Evolutionary conservation across 2,329 filamentous ascomycete species (phyloP).

Genomic region (Paecilomyces fulvus): DNA sequence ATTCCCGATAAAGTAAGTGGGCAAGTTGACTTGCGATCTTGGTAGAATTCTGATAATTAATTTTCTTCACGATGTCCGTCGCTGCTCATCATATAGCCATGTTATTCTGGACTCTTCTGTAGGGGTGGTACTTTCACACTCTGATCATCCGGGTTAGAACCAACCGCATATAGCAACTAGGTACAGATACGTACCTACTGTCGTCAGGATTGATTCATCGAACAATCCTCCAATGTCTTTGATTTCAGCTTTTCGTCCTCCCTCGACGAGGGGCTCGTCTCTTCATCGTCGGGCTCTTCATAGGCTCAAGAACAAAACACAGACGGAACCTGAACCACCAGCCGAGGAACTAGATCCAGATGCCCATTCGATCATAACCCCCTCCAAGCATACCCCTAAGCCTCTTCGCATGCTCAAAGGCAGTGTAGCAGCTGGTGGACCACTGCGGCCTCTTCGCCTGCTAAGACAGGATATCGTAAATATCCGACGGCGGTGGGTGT

Average conservation of each 20-base stretch:
- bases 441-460: conserved; percentile 46
- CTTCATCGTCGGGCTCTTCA: conserved; percentile 15
- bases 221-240: conserved; percentile 14
- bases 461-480: conserved; percentile 43
- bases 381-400: conserved; percentile 29
- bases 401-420: conserved; percentile 20
- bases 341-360: conserved; percentile 14
- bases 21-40: neutral
- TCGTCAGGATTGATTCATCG: neutral
- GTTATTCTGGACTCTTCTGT: neutral
- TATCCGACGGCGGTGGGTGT: conserved; percentile 40
- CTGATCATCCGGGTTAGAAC: neutral
- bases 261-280: conserved; percentile 19
- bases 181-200: neutral
- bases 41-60: neutral
- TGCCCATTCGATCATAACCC: conserved; percentile 29
- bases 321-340: conserved; percentile 6
- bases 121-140: neutral
- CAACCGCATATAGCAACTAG: neutral
- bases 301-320: conserved; percentile 10
- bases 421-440: conserved; percentile 30
- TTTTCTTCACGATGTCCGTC: neutral
- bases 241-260: conserved; percentile 27
- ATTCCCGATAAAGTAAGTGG: neutral
- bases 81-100: neutral